These are phyloP conservation scores for Gleditsia sinensis DNA, from an alignment of 306 rosid genomes.

Conservation along the genomic window DNA sequence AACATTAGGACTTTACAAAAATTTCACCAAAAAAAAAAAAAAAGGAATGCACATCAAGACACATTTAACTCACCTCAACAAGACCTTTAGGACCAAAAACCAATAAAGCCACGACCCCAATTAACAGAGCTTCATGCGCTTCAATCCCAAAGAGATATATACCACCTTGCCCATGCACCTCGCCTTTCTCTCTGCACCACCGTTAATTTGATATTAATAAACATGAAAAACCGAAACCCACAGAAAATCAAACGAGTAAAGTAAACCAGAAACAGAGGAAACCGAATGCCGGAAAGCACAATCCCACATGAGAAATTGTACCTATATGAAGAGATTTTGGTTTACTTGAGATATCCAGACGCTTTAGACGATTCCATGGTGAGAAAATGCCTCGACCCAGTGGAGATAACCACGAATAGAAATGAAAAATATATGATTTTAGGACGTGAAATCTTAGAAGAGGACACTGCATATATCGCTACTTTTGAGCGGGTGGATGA, in stretches of 20 bases:
- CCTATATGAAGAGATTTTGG: slow-evolving; percentile 49
- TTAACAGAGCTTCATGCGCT: too few relatives aligned
- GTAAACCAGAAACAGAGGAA: not conserved
- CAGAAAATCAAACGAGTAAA: too few relatives aligned
- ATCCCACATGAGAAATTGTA: slow-evolving; percentile 30
- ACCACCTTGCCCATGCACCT: too few relatives aligned
- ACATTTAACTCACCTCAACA: too few relatives aligned
- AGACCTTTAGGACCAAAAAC: too few relatives aligned
- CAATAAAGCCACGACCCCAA: too few relatives aligned
- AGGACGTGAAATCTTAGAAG: slow-evolving; percentile 32
- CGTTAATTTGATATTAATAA: too few relatives aligned
- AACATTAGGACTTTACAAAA: too few relatives aligned
- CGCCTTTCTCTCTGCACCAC: too few relatives aligned
- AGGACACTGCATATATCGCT: slow-evolving; percentile 34
- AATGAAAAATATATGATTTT: slow-evolving; percentile 40
- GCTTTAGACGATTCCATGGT: slow-evolving; percentile 81
- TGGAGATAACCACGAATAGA: slow-evolving; percentile 43
- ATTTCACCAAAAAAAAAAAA: too few relatives aligned
- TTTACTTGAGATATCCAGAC: slow-evolving; percentile 56
- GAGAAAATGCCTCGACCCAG: slow-evolving; percentile 58
- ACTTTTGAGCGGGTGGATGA: slow-evolving; percentile 30
- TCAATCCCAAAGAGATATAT: too few relatives aligned
- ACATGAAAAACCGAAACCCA: slow-evolving; percentile 3
- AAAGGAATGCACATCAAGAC: too few relatives aligned
- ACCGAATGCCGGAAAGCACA: not conserved